Base-by-base conservation (phyloP, 257 asterid genomes). In the Solanum dulcamara region DNA sequence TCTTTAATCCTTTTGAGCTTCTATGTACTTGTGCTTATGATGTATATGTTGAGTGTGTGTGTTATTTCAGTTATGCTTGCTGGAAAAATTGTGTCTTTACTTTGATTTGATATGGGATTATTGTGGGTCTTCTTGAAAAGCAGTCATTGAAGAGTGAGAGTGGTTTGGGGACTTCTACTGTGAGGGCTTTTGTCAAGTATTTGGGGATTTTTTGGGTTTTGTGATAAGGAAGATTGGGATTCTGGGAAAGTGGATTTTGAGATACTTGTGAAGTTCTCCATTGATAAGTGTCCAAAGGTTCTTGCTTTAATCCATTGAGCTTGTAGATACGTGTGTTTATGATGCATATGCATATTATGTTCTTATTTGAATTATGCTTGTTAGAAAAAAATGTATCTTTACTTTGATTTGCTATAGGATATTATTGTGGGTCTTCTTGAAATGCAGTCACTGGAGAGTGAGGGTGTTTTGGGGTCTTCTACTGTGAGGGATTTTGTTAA, bases 221-320 rank as follows among this genome's bases (percentile, higher is more conserved):
- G n/a, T 50, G 9, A n/a, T n/a, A n/a, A n/a, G n/a, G n/a, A n/a
- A n/a, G n/a, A n/a, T n/a, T n/a, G n/a, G n/a, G n/a, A n/a, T n/a
- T n/a, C n/a, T n/a, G n/a, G n/a, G n/a, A 50, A 50, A 15, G 57
- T 50, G 57, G 8, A 7, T 22, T 50, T 50, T 50, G 57, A 50
- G 57, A 50, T 20, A 50, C 57, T 50, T 50, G 57, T 50, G 22
- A 50, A 50, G 57, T 50, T 50, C 22, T 15, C 57, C 57, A 83
- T 90, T 35, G 98, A 93, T 88, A 95, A 90, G 91, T 92, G 99
- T 12, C 99, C 99, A 3, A 95, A 96, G 99, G 99, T 94, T 28
- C 17, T 87, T 80, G 11, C 15, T 46, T 42, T 35, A n/a, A 62
- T 38, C 74, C 4, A 28, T 46, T 46, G 33, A 38, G 20, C 13